phyloP scores from a whole-genome alignment of 495 filamentous ascomycete species.

The Letharia lupina region DNA sequence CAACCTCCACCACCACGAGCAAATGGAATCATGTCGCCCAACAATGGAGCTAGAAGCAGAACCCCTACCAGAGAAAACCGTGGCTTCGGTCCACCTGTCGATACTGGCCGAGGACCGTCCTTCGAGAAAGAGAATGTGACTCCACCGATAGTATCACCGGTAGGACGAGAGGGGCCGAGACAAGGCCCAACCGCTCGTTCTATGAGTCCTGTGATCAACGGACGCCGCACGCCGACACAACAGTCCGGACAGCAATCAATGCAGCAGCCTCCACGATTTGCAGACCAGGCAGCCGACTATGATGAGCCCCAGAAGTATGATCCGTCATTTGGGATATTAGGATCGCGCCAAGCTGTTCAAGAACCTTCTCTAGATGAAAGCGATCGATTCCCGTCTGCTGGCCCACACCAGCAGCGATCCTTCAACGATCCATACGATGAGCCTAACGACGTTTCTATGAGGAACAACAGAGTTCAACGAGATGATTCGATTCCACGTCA shows the following conservation, averaged over 20 bases:
- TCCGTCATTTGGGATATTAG: conserved; percentile 19
- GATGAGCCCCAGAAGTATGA: conserved; percentile 22
- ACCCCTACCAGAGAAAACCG: conserved; percentile 50
- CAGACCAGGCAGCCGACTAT: conserved; percentile 15
- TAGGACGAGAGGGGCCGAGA: conserved; percentile 32
- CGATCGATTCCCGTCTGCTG: conserved; percentile 15
- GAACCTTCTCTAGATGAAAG: conserved; percentile 19
- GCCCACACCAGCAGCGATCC: conserved; percentile 22
- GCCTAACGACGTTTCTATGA: conserved; percentile 1
- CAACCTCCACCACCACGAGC: conserved; percentile 70
- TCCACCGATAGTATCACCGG: conserved; percentile 34
- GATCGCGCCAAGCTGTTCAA: conserved; percentile 26
- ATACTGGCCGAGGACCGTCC: conserved; percentile 40
- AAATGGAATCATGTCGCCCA: conserved; percentile 40
- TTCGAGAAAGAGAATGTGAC: conserved; percentile 46
- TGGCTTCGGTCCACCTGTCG: conserved; percentile 42
- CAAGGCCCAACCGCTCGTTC: conserved; percentile 28
- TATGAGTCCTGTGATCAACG: conserved; percentile 41
- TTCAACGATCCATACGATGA: conserved; percentile 17
- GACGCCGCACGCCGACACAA: conserved; percentile 56
- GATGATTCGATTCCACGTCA: conserved; percentile 15
- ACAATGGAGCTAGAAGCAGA: conserved; percentile 44
- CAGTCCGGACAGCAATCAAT: conserved; percentile 30
- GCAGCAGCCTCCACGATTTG: conserved; percentile 22
- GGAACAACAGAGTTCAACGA: conserved; percentile 11